A percentile compares a stretch with the other conserved stretches of the same genome.
These are phyloP conservation scores for Lipomyces mesembrius DNA, from an alignment of 805 yeast species.

Conservation along the genomic window DNA sequence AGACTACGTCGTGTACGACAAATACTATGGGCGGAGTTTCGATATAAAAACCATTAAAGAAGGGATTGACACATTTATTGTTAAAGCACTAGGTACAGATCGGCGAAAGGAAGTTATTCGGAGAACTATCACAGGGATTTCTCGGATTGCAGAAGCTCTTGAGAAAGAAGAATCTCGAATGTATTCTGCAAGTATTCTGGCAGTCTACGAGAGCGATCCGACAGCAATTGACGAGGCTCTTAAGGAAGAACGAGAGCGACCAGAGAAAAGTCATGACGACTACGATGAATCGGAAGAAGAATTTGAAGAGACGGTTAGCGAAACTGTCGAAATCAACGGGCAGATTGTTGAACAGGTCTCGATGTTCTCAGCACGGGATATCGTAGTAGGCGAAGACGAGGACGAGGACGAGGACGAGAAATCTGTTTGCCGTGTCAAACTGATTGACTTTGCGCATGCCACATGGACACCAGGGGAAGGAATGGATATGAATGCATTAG, in stretches of 20 bases:
- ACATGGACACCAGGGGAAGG: constrained; percentile 64
- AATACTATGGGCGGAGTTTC: constrained; percentile 70
- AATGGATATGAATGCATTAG: constrained; percentile 69
- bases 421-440: constrained; percentile 60
- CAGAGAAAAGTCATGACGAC: constrained; percentile 1
- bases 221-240: constrained; percentile 53
- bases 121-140: constrained; percentile 62
- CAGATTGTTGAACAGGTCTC: constrained; percentile 20
- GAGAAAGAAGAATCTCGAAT: constrained; percentile 65
- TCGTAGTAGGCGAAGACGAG: constrained; percentile 24
- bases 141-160: constrained; percentile 67
- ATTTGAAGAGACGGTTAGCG: constrained; percentile 29
- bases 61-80: constrained; percentile 53
- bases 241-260: constrained; percentile 1
- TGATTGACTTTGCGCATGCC: constrained; percentile 94
- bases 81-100: constrained; percentile 42
- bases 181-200: constrained; percentile 71
- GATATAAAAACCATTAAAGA: constrained; percentile 50
- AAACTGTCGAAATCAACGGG: constrained; percentile 28
- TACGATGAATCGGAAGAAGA: constrained; percentile 42
- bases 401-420: constrained; percentile 32
- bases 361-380: constrained; percentile 5
- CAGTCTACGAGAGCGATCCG: constrained; percentile 72
- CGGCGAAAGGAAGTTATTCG: constrained; percentile 50
- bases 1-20: constrained; percentile 58